These are phyloP conservation scores for Pichia nakasei DNA, from an alignment of 805 yeast genomes.

Conservation along the genomic window DNA sequence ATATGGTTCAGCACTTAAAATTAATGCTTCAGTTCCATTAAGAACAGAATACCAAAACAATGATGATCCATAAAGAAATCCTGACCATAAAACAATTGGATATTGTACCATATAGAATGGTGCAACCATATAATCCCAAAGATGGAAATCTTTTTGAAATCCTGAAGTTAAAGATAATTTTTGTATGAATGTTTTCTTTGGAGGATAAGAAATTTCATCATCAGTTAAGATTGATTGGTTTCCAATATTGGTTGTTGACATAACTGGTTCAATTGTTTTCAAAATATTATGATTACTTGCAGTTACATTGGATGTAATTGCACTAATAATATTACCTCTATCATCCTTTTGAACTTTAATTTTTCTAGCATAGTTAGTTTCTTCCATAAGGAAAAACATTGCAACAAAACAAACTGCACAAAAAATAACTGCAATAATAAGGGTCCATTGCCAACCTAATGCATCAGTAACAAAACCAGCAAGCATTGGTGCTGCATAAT, in stretches of 20 bases:
- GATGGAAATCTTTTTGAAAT: constrained; percentile 22
- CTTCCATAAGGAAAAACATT: constrained; percentile 42
- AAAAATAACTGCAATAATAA: constrained; percentile 40
- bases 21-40: constrained; percentile 39
- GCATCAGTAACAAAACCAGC: constrained; percentile 48
- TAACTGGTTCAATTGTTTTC: constrained; percentile 3
- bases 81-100: constrained; percentile 55
- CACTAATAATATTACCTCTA: constrained; percentile 16
- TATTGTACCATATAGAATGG: constrained; percentile 35
- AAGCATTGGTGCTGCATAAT: constrained; percentile 49
- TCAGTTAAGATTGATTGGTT: constrained; percentile 24
- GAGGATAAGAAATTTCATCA: constrained; percentile 18
- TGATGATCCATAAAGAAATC: constrained; percentile 42
- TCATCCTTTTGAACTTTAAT: constrained; percentile 19
- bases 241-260: constrained; percentile 13
- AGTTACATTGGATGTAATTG: constrained; percentile 17
- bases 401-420: constrained; percentile 33
- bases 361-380: constrained; percentile 38
- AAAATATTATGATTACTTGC: background rate
- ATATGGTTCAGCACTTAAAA: constrained; percentile 41
- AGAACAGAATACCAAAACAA: constrained; percentile 40
- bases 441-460: constrained; percentile 46
- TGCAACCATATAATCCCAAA: constrained; percentile 25
- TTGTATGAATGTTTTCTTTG: constrained; percentile 32
- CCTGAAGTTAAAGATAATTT: constrained; percentile 36